A percentile compares a stretch with the other conserved stretches of the same genome.
phyloP scores from a whole-genome alignment of 805 yeast species.

The Isabelozyma gotoi region DNA sequence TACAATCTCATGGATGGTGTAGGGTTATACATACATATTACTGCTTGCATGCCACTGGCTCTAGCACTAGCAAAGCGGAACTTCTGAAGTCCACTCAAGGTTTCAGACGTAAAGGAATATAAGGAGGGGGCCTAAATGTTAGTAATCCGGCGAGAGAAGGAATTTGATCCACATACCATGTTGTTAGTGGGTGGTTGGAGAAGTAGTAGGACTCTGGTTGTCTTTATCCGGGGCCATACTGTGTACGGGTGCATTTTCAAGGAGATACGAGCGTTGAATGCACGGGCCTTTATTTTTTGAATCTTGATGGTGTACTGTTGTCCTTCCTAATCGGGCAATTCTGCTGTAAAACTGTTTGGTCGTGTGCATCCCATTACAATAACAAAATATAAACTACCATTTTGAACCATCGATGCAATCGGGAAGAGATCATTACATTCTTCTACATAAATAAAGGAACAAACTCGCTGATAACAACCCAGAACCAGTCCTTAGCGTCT shows the following conservation, averaged over 20 bases:
- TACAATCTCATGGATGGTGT: neutral
- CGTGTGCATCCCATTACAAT: conserved; percentile 8
- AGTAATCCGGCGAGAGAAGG: neutral
- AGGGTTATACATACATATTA: conserved; percentile 47
- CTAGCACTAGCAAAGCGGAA: conserved; percentile 75
- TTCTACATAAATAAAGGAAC: neutral
- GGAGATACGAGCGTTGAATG: too few species aligned
- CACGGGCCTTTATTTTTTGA: neutral
- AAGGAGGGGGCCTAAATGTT: conserved; percentile 33
- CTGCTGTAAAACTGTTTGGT: conserved; percentile 1
- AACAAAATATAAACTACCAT: conserved; percentile 6
- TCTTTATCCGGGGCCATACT: too few species aligned
- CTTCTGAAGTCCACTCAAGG: conserved; percentile 59
- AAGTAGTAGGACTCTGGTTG: too few species aligned
- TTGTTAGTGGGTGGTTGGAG: too few species aligned
- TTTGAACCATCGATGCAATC: neutral
- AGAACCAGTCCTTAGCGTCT: neutral
- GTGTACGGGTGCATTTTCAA: too few species aligned
- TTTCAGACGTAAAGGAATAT: conserved; percentile 62
- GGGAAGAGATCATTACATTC: neutral
- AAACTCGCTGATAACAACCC: neutral
- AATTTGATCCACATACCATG: neutral
- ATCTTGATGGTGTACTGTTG: conserved; percentile 1
- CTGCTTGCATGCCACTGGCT: conserved; percentile 57
- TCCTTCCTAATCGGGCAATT: neutral